Evolutionary conservation across 768 basidiomycete species (phyloP).

Genomic region (Lyophyllum shimeji): DNA sequence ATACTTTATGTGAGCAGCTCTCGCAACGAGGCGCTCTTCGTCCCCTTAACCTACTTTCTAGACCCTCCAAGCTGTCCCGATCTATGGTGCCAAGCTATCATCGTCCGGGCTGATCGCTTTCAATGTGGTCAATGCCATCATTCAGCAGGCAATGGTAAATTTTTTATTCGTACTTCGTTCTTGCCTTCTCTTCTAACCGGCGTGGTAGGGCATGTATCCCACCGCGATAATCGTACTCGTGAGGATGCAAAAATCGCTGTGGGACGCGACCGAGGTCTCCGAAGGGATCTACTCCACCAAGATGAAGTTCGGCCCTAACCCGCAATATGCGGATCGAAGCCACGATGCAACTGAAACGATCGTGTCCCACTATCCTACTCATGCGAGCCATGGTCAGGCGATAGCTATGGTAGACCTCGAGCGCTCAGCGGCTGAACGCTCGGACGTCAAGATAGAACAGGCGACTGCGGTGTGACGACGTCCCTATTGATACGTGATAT

Average conservation of each 20-base stretch:
- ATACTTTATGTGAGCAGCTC: slow-evolving; percentile 23
- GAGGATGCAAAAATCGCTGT: slow-evolving; percentile 26
- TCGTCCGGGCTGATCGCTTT: slow-evolving; percentile 21
- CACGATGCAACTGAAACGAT: background rate
- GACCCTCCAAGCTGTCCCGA: slow-evolving; percentile 30
- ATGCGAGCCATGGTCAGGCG: background rate
- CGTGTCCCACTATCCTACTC: background rate
- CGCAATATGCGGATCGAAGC: background rate
- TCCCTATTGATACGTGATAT: background rate
- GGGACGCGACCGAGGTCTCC: slow-evolving; percentile 22
- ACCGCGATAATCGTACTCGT: slow-evolving; percentile 29
- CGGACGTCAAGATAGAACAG: background rate
- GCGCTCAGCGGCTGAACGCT: background rate
- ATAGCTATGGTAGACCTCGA: slow-evolving; percentile 8
- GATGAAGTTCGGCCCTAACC: background rate
- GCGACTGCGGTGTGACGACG: background rate
- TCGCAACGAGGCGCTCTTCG: background rate
- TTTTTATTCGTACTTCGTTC: background rate
- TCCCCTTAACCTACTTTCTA: slow-evolving; percentile 3
- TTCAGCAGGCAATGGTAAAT: slow-evolving; percentile 20
- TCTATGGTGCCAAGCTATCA: slow-evolving; percentile 25
- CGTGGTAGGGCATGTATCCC: slow-evolving; percentile 27
- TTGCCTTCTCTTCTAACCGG: background rate
- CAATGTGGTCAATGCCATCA: slow-evolving; percentile 27
- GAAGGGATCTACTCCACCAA: slow-evolving; percentile 1